Conservation (phyloP, 306 rosid species). For the Begonia masoniana region DNA sequence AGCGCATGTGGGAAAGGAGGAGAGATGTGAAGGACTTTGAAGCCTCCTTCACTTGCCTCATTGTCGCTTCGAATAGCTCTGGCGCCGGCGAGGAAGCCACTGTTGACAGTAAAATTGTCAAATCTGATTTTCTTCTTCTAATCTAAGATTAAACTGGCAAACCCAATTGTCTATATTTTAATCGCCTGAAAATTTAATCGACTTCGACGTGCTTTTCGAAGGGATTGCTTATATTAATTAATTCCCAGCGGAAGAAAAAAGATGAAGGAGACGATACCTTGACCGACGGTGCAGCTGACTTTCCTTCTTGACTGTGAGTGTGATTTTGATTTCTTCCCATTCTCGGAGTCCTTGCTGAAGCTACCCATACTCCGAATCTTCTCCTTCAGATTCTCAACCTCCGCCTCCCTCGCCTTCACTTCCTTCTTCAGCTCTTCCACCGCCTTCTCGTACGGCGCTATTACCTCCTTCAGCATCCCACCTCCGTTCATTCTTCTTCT, state of each 20-base stretch:
- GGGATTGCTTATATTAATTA: too few species aligned
- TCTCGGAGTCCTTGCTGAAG: conserved; percentile 16
- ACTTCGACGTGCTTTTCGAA: too few species aligned
- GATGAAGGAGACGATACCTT: conserved; percentile 33
- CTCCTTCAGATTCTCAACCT: conserved; percentile 68
- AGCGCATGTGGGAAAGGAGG: conserved; percentile 81
- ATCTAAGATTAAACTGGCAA: too few species aligned
- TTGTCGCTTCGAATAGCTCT: conserved; percentile 53
- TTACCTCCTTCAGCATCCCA: conserved; percentile 54
- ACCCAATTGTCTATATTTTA: too few species aligned
- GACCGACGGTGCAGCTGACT: conserved; percentile 35
- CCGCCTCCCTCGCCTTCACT: conserved; percentile 62
- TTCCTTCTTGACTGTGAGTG: conserved; percentile 51
- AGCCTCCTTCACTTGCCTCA: conserved; percentile 67
- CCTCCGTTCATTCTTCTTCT: conserved; percentile 12
- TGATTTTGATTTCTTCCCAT: conserved; percentile 57
- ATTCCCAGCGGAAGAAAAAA: too few species aligned
- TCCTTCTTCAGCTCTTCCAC: conserved; percentile 82
- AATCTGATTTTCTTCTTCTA: not conserved
- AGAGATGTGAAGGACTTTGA: conserved; percentile 68
- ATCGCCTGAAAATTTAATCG: too few species aligned
- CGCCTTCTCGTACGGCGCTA: conserved; percentile 93
- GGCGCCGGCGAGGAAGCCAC: conserved; percentile 53
- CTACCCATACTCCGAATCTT: conserved; percentile 50
- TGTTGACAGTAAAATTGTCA: conserved; percentile 14